Evolutionary conservation across 176 grass and related monocot species (phyloP).

Genomic region (Triticum timopheevii): DNA sequence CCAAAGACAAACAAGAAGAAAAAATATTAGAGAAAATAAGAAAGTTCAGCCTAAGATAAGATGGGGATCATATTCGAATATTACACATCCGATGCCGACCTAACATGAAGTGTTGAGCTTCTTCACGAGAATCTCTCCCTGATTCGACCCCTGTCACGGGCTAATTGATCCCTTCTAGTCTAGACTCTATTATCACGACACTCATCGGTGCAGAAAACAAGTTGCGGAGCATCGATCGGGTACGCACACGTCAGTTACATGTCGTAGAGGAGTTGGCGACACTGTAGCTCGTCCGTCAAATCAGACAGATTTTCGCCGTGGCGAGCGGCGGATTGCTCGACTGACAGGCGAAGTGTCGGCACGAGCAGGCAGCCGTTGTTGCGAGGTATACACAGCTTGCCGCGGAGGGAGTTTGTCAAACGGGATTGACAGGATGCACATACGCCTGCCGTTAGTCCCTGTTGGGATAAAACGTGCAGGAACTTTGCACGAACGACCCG

Average conservation of each 20-base stretch:
- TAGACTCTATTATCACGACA: neutral
- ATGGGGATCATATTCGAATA: no score
- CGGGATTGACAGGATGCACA: neutral
- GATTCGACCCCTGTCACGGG: neutral
- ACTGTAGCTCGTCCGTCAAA: neutral
- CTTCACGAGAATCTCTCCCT: neutral
- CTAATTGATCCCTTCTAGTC: neutral
- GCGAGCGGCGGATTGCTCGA: neutral
- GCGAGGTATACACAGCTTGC: neutral
- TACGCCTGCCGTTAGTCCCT: conserved; percentile 3
- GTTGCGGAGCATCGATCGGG: neutral
- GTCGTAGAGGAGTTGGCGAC: neutral
- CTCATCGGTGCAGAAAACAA: neutral
- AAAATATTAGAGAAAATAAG: no score
- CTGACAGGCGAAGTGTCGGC: conserved; percentile 36
- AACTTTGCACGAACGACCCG: neutral
- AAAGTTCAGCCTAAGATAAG: no score
- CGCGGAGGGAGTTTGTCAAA: conserved; percentile 1
- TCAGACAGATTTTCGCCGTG: neutral
- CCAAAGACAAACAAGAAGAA: no score
- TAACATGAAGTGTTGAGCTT: neutral
- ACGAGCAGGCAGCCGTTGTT: neutral
- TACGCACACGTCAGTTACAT: neutral
- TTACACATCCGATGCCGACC: neutral
- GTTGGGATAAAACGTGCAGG: neutral